Base-by-base conservation (phyloP, 345 rosid genomes). In the Eucalyptus regnans region DNA sequence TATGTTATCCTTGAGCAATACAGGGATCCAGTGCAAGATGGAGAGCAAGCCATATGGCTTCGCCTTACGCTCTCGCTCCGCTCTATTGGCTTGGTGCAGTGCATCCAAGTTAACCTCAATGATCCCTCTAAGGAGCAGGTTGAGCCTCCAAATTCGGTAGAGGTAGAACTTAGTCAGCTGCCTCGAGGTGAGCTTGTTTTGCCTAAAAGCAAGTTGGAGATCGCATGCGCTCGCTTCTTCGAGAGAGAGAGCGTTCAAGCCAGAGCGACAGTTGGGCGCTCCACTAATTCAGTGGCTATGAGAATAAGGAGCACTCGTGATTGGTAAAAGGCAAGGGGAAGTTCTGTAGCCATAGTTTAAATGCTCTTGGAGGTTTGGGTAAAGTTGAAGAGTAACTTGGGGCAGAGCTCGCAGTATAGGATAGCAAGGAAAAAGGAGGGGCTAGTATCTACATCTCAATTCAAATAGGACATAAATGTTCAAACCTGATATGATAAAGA, bases 91-190 rank as follows among this genome's bases (percentile, higher is more conserved):
- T n/a, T n/a, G n/a, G n/a, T n/a, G n/a, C n/a, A n/a, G n/a, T n/a
- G n/a, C n/a, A n/a, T n/a, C n/a, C n/a, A n/a, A n/a, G n/a, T n/a
- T n/a, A n/a, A n/a, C n/a, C n/a, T n/a, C n/a, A n/a, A n/a, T n/a
- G n/a, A n/a, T n/a, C n/a, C n/a, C n/a, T n/a, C n/a, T n/a, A n/a
- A n/a, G n/a, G n/a, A n/a, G n/a, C n/a, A n/a, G n/a, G n/a, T n/a
- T n/a, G n/a, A n/a, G n/a, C n/a, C n/a, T n/a, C n/a, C n/a, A n/a
- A n/a, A n/a, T n/a, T n/a, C n/a, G n/a, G n/a, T n/a, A n/a, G n/a
- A n/a, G n/a, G n/a, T n/a, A n/a, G n/a, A 93, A 94, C 92, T 93
- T 90, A 3, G 93, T 95, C 9, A 95, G 94, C 50, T 95, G 92
- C 92, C 92, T 94, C 10, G 97, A 96, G 31, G 95, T 94, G 33